Percentiles rank a stretch among this genome's conserved stretches.
Evolutionary conservation across 768 basidiomycete species (phyloP).

Genomic region (Suillus decipiens): DNA sequence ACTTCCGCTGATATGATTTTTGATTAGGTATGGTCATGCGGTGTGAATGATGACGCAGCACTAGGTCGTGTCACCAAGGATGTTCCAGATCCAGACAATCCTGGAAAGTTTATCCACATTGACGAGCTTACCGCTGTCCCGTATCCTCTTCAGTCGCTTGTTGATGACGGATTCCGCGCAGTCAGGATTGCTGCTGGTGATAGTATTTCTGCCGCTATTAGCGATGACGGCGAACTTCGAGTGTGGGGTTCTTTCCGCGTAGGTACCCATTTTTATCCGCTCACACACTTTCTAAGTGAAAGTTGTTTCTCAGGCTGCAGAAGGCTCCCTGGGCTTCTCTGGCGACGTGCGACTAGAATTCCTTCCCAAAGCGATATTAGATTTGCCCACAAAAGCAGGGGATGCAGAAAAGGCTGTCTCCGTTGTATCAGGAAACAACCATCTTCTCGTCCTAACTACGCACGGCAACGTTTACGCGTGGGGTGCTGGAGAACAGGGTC

Average conservation of each 20-base stretch:
- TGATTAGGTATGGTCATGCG: slow-evolving; percentile 78
- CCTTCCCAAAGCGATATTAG: slow-evolving; percentile 58
- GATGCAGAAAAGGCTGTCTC: slow-evolving; percentile 71
- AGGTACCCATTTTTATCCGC: slow-evolving; percentile 28
- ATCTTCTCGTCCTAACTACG: slow-evolving; percentile 85
- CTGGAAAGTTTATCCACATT: slow-evolving; percentile 56
- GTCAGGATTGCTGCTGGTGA: slow-evolving; percentile 85
- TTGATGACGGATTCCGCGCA: slow-evolving; percentile 81
- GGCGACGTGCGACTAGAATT: slow-evolving; percentile 68
- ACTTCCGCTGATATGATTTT: neutral
- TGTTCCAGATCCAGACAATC: slow-evolving; percentile 58
- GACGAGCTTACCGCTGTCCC: slow-evolving; percentile 56
- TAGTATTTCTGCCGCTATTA: slow-evolving; percentile 84
- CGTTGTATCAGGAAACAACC: slow-evolving; percentile 84
- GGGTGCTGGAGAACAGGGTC: slow-evolving; percentile 89
- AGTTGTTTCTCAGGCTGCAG: slow-evolving; percentile 52
- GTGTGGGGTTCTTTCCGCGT: slow-evolving; percentile 94
- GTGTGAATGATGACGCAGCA: slow-evolving; percentile 87
- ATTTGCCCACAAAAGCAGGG: slow-evolving; percentile 59
- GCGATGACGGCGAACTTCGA: slow-evolving; percentile 74
- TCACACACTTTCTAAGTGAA: slow-evolving; percentile 11
- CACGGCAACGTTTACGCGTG: slow-evolving; percentile 87
- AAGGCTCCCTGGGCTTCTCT: slow-evolving; percentile 86
- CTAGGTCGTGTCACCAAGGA: slow-evolving; percentile 76
- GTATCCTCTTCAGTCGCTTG: slow-evolving; percentile 65